Evolutionary conservation across 2,329 filamentous ascomycete genomes (phyloP), one percentile per base, ranked within the genome.

Genomic region (Colletotrichum ledebouriae): DNA sequence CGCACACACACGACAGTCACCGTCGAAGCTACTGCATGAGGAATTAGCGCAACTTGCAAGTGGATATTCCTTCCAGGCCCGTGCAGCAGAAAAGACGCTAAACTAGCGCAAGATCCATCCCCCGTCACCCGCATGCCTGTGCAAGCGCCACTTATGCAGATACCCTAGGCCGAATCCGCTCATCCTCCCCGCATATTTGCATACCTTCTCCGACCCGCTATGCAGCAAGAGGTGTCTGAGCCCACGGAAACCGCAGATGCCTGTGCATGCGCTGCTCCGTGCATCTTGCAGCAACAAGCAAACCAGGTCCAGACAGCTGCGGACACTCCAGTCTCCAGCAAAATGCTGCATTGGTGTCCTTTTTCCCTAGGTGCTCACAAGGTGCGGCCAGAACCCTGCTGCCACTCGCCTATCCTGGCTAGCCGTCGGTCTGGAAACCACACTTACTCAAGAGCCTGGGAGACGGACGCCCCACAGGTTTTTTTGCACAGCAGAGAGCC

Each of bases 371-470:
- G 17, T 17, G 59, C 60, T 46, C 15, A 29, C 50, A 25, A 39
- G 50, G 44, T 52, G 53, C 47, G 46, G 52, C 53, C 39, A 67
- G 60, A 53, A 53, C 42, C 39, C 46, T 49, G 41, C 58, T 29
- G 44, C 58, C 12, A 37, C 47, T 29, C 33, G 25, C 47, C 22
- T 53, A 22, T 50, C 57, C 52, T 67, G 33, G 42, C 49, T 50
- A 29, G 59, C 67, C 53, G 67, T 70, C 58, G 64, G 67, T 70
- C 59, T 70, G 59, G 67, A 64, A 68, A 70, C 52, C 64, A 22
- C 59, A 17, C 13, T 46, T 46, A 22, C 64, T 29, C 29, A 7
- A 29, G 6, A 29, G 6, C 29, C 29, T 29, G 29, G 29, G 29
- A 29, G 29, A n/a, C 39, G 57, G 29, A n/a, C 39, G 57, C 63